Conservation (phyloP, 176 grass and related monocot species). For the Eremochloa ophiuroides region DNA sequence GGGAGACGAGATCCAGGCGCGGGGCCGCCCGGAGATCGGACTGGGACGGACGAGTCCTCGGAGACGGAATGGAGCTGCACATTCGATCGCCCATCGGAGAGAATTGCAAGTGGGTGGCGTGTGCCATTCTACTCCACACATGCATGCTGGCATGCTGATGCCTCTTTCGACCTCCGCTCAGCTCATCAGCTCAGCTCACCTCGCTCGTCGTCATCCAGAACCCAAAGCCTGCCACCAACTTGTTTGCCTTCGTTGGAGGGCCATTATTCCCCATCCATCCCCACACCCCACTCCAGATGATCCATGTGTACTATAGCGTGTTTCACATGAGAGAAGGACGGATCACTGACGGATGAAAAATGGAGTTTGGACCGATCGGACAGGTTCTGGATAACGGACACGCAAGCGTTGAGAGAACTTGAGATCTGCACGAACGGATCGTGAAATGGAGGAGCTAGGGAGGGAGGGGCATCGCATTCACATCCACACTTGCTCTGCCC, state of each 20-base stretch:
- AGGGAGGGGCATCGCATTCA: conserved; percentile 9
- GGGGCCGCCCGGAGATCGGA: conserved; percentile 43
- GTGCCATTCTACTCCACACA: conserved; percentile 17
- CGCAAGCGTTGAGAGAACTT: not conserved
- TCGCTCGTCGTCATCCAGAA: not conserved
- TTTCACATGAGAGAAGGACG: not conserved
- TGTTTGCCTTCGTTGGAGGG: not conserved
- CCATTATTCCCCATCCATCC: not conserved
- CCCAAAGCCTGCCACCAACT: not conserved
- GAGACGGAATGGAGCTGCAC: not conserved
- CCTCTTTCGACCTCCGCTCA: not conserved
- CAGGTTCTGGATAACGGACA: not conserved
- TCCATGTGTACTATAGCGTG: not conserved
- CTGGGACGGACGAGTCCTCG: conserved; percentile 40
- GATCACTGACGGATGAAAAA: not conserved
- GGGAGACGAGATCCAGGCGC: not conserved
- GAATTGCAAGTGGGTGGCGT: not conserved
- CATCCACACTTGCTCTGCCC: not conserved
- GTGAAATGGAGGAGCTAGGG: not conserved
- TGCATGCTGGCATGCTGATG: too few species aligned
- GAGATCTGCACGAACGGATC: conserved; percentile 5
- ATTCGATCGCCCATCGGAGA: not conserved
- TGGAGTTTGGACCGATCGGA: not conserved
- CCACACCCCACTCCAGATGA: not conserved
- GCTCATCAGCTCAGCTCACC: too few species aligned